These are phyloP conservation scores for Phylloporus sp. DNA, from an alignment of 768 basidiomycete genomes.

Conservation along the genomic window DNA sequence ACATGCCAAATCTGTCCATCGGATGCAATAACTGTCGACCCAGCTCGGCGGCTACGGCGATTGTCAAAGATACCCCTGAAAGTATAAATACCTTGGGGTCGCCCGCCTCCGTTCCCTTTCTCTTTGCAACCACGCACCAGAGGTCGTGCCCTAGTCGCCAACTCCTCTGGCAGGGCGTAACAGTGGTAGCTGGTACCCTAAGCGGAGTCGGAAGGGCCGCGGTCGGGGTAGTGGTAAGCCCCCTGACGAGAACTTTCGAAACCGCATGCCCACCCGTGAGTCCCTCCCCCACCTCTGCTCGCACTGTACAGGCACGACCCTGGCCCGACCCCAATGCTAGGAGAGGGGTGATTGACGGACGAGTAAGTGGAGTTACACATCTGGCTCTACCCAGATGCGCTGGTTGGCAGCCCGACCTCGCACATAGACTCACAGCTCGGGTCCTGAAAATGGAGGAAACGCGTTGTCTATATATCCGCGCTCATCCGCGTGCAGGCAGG, in stretches of 20 bases:
- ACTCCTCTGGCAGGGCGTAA: neutral
- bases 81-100: too few species aligned
- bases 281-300: neutral
- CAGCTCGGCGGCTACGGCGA: neutral
- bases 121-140: too few species aligned
- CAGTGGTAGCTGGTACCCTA: neutral
- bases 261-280: too few species aligned
- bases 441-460: constrained; percentile 2
- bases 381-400: too few species aligned
- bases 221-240: neutral
- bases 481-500: constrained; percentile 4
- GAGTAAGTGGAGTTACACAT: neutral
- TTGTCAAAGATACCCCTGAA: constrained; percentile 1
- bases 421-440: too few species aligned
- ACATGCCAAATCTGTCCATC: neutral
- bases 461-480: neutral
- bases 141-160: too few species aligned
- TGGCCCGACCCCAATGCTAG: neutral
- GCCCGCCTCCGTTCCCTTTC: too few species aligned
- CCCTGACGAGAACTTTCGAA: neutral
- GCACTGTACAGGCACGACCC: neutral
- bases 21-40: neutral
- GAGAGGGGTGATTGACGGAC: neutral
- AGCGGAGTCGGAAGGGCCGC: neutral
- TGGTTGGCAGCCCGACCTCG: too few species aligned